phyloP scores from a whole-genome alignment of 805 yeast genomes.

The Candida germanica region DNA sequence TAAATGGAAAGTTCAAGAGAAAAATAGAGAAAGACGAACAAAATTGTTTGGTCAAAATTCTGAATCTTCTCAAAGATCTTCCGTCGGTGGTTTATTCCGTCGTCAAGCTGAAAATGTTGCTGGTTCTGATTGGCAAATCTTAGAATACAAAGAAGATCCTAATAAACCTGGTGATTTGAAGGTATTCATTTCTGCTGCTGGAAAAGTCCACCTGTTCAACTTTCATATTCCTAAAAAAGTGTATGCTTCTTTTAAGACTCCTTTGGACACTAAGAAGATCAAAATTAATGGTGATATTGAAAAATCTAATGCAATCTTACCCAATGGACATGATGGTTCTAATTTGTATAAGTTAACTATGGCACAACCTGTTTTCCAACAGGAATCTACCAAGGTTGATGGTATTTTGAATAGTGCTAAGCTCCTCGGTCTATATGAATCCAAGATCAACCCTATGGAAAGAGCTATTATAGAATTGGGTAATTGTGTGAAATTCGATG shows the following conservation, averaged over 20 bases:
- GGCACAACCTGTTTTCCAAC: slow-evolving; percentile 60
- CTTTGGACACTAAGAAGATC: slow-evolving; percentile 32
- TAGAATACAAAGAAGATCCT: slow-evolving; percentile 61
- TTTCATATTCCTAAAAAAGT: slow-evolving; percentile 74
- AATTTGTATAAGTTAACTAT: slow-evolving; percentile 61
- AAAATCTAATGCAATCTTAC: slow-evolving; percentile 59
- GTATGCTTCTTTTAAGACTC: slow-evolving; percentile 61
- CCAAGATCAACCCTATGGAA: slow-evolving; percentile 63
- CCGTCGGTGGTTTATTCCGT: slow-evolving; percentile 67
- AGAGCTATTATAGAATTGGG: slow-evolving; percentile 82
- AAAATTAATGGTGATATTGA: slow-evolving; percentile 55
- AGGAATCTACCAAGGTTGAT: slow-evolving; percentile 54
- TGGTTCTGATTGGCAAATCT: slow-evolving; percentile 79
- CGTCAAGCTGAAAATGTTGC: slow-evolving; percentile 78
- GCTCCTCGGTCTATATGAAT: slow-evolving; percentile 72
- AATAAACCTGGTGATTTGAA: slow-evolving; percentile 69
- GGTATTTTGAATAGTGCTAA: slow-evolving; percentile 61
- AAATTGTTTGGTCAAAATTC: slow-evolving; percentile 72
- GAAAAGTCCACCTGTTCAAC: slow-evolving; percentile 67
- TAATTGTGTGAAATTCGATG: slow-evolving; percentile 64
- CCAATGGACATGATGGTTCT: slow-evolving; percentile 59
- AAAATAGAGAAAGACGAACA: slow-evolving; percentile 66
- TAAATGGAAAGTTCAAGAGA: slow-evolving; percentile 83
- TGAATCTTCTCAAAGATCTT: slow-evolving; percentile 50
- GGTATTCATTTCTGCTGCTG: slow-evolving; percentile 66